Evolutionary conservation across 371 early-diverging fungal genomes (phyloP).

Genomic region (Zopfochytrium polystomum): DNA sequence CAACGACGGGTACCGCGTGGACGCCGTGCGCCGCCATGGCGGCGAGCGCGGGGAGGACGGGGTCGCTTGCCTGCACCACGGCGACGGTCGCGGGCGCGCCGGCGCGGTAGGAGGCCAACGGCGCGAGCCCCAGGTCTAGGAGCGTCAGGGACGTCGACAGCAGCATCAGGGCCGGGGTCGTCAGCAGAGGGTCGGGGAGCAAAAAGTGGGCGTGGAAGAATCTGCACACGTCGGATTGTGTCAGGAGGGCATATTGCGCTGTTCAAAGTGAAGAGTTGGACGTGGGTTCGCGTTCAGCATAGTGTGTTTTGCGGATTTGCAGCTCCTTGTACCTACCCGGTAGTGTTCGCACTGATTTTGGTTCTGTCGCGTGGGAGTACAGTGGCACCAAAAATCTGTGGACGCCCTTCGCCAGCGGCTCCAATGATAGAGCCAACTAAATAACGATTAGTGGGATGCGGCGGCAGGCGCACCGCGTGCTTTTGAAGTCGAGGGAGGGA

Average conservation of each 20-base stretch:
- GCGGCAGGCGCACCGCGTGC: neutral
- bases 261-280: too few relatives aligned
- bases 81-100: neutral
- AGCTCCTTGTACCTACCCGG: too few relatives aligned
- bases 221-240: constrained; percentile 11
- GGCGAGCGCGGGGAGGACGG: constrained; percentile 5
- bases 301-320: neutral
- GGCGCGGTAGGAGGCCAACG: too few relatives aligned
- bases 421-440: too few relatives aligned
- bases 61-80: neutral
- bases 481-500: neutral
- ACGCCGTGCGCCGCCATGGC: constrained; percentile 1
- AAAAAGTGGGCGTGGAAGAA: constrained; percentile 3
- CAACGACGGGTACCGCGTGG: constrained; percentile 16
- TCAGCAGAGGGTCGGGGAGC: neutral
- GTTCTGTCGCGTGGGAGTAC: neutral
- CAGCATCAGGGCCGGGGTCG: neutral
- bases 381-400: constrained; percentile 18
- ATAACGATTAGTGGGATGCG: too few relatives aligned
- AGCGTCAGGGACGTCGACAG: neutral
- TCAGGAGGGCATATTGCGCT: neutral
- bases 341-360: too few relatives aligned
- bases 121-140: too few relatives aligned
- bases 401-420: constrained; percentile 6
- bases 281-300: too few relatives aligned